Evolutionary conservation across 2,329 filamentous ascomycete species (phyloP).

Genomic region (Botrytis hyacinthi): DNA sequence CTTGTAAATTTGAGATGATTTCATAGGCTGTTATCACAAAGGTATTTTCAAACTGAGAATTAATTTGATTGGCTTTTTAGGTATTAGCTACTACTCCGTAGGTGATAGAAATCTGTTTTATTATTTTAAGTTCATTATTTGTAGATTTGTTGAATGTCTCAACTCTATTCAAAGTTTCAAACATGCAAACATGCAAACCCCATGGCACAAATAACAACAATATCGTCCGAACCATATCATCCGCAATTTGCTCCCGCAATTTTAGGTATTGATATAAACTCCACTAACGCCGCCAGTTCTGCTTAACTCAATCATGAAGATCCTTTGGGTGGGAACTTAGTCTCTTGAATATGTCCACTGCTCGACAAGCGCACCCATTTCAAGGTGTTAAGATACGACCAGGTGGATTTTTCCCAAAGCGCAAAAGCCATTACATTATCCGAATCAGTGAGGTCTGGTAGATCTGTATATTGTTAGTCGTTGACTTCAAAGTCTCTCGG

Average conservation of each 20-base stretch:
- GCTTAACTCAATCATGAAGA: conserved; percentile 31
- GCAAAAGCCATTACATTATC: conserved; percentile 65
- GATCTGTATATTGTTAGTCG: conserved; percentile 44
- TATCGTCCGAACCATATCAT: not conserved
- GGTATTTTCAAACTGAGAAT: not conserved
- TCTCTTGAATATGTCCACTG: conserved; percentile 62
- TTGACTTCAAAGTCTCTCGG: not conserved
- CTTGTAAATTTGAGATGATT: conserved; percentile 9
- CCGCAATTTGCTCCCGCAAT: conserved; percentile 15
- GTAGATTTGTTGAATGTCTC: not conserved
- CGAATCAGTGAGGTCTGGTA: conserved; percentile 72
- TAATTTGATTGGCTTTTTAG: not conserved
- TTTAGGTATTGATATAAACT: conserved; percentile 27
- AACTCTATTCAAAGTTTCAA: not conserved
- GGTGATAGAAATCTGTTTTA: not conserved
- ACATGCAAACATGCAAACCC: not conserved
- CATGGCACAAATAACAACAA: not conserved
- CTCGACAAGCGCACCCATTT: conserved; percentile 73
- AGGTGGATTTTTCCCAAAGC: conserved; percentile 82
- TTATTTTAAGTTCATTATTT: not conserved
- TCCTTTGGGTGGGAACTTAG: conserved; percentile 74
- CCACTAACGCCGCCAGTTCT: conserved; percentile 21
- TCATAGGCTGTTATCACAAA: conserved; percentile 2
- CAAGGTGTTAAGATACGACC: conserved; percentile 74
- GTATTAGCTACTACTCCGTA: not conserved